phyloP scores from a whole-genome alignment of 495 filamentous ascomycete species.

The Neurospora sp. region DNA sequence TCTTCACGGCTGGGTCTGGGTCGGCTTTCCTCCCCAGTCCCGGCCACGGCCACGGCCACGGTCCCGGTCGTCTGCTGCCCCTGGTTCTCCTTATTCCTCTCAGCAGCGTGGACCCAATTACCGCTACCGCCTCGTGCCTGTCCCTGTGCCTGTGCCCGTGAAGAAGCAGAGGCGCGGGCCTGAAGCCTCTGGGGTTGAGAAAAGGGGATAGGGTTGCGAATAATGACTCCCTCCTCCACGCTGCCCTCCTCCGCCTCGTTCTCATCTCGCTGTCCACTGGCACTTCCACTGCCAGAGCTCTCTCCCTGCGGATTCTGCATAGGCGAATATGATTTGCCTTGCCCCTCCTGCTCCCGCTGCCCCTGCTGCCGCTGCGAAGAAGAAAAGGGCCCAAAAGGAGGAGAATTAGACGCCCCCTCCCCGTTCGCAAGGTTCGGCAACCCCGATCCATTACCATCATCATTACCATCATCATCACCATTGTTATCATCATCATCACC shows the following conservation, averaged over 20 bases:
- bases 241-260: neutral
- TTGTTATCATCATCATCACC: neutral
- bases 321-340: neutral
- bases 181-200: no score
- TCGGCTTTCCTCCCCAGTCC: neutral
- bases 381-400: no score
- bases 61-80: neutral
- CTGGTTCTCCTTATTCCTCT: neutral
- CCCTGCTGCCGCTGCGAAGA: neutral
- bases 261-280: neutral
- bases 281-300: neutral
- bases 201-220: no score
- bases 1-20: neutral
- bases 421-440: no score
- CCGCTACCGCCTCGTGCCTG: neutral
- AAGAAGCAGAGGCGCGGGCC: neutral
- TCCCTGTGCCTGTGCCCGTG: neutral
- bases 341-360: neutral
- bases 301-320: neutral
- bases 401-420: no score
- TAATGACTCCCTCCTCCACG: neutral
- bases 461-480: neutral
- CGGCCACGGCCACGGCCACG: neutral
- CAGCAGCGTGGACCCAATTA: neutral
- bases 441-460: neutral